Conservation (phyloP, 2,329 filamentous ascomycete genomes). For the Fusarium poae region DNA sequence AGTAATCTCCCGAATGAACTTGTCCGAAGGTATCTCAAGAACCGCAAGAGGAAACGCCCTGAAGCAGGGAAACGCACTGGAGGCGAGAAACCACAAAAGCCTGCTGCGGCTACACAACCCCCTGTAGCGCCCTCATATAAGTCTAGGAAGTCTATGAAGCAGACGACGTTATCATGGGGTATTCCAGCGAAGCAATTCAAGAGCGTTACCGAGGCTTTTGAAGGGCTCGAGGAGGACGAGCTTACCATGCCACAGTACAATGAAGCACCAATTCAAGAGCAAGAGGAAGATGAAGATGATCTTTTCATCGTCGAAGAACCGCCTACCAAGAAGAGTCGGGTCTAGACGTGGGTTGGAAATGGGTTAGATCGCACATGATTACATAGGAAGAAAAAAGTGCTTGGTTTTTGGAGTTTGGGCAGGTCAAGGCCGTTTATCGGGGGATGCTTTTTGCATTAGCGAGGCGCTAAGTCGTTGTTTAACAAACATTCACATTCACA, state of each 20-base stretch:
- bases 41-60: constrained; percentile 36
- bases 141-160: constrained; percentile 41
- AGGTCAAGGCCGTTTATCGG: neutral
- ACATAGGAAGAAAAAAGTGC: neutral
- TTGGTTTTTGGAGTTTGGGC: constrained; percentile 11
- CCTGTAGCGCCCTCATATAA: constrained; percentile 3
- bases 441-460: neutral
- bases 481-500: constrained; percentile 16
- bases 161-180: constrained; percentile 45
- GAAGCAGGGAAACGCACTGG: neutral
- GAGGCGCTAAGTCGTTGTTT: constrained; percentile 18
- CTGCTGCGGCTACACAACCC: constrained; percentile 31
- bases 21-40: constrained; percentile 58
- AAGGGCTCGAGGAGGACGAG: constrained; percentile 32
- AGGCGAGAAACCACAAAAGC: neutral
- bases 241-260: neutral
- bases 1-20: constrained; percentile 61
- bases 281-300: constrained; percentile 41
- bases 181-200: constrained; percentile 40
- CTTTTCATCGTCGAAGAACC: constrained; percentile 51
- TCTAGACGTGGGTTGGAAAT: constrained; percentile 5
- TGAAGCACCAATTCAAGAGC: neutral
- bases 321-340: constrained; percentile 26
- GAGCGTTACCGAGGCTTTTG: constrained; percentile 52
- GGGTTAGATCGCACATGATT: constrained; percentile 15